phyloP scores from a whole-genome alignment of 371 early-diverging fungal species.

The Syncephalastrum racemosum region DNA sequence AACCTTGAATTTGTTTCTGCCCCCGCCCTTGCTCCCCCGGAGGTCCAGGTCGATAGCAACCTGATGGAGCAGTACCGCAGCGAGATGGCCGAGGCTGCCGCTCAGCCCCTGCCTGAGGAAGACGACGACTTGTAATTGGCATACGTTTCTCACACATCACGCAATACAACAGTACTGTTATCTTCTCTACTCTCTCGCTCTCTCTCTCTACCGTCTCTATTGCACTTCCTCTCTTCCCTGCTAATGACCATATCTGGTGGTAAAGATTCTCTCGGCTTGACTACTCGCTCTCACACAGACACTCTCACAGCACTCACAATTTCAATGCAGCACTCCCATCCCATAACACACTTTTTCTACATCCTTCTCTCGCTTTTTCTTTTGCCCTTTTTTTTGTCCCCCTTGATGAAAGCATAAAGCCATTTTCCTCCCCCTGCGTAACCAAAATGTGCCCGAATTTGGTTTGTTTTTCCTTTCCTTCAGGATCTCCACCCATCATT shows the following conservation, averaged over 20 bases:
- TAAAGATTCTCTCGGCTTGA: too few species aligned
- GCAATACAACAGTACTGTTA: slow-evolving; percentile 2
- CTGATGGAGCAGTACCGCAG: slow-evolving; percentile 79
- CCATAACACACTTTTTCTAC: too few species aligned
- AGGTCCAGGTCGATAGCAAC: slow-evolving; percentile 82
- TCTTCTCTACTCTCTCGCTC: neutral
- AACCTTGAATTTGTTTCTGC: slow-evolving; percentile 98
- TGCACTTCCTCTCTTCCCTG: slow-evolving; percentile 3
- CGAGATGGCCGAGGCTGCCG: slow-evolving; percentile 78
- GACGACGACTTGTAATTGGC: slow-evolving; percentile 68
- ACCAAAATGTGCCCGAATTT: neutral
- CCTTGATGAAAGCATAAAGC: slow-evolving; percentile 7
- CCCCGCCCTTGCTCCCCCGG: slow-evolving; percentile 97
- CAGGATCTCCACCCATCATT: neutral
- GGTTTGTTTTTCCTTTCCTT: neutral
- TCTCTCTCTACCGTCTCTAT: slow-evolving; percentile 1
- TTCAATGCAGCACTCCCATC: too few species aligned
- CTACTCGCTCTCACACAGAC: neutral
- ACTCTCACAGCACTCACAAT: neutral
- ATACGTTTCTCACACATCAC: slow-evolving; percentile 5
- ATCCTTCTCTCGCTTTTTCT: too few species aligned
- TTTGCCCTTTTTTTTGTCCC: slow-evolving; percentile 2
- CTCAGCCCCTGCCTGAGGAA: slow-evolving; percentile 88
- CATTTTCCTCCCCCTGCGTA: slow-evolving; percentile 2
- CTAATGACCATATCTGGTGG: slow-evolving; percentile 1